Evolutionary conservation across 75 land plant species (phyloP).

Genomic region (Pseudotsuga menziesii): DNA sequence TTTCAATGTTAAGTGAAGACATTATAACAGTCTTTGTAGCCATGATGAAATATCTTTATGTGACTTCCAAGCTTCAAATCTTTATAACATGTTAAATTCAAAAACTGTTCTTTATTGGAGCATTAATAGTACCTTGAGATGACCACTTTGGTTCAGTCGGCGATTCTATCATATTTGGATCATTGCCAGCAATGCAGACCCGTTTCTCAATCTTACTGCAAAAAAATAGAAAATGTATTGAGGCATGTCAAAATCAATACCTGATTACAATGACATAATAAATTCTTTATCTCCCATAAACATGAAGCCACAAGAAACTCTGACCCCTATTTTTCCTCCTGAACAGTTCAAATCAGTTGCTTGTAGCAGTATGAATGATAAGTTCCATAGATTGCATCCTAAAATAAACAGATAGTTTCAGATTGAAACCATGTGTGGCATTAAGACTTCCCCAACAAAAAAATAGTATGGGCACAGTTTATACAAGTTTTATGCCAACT

Average conservation of each 20-base stretch:
- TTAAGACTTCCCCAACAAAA: not conserved
- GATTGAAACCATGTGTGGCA: not conserved
- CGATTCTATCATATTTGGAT: constrained; percentile 63
- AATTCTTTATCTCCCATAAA: not conserved
- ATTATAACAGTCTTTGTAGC: not conserved
- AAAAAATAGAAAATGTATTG: not conserved
- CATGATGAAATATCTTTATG: not conserved
- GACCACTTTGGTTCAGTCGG: constrained; percentile 97
- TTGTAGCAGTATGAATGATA: not conserved
- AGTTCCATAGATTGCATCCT: not conserved
- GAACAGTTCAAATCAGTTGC: not conserved
- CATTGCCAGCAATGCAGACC: constrained; percentile 81
- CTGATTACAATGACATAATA: not conserved
- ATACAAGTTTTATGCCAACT: constrained; percentile 14
- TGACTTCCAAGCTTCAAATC: not conserved
- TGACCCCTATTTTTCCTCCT: not conserved
- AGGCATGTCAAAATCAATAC: not conserved
- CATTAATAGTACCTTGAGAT: constrained; percentile 52
- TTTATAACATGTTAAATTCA: not conserved
- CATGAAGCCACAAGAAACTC: not conserved
- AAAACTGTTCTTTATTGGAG: not conserved
- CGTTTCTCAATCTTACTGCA: constrained; percentile 50
- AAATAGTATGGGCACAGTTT: not conserved
- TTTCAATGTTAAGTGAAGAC: not conserved
- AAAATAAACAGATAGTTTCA: not conserved